A percentile compares a stretch with the other conserved stretches of the same genome.
Evolutionary conservation across 495 filamentous ascomycete species (phyloP).

Genomic region (Parathielavia hyrcaniae): DNA sequence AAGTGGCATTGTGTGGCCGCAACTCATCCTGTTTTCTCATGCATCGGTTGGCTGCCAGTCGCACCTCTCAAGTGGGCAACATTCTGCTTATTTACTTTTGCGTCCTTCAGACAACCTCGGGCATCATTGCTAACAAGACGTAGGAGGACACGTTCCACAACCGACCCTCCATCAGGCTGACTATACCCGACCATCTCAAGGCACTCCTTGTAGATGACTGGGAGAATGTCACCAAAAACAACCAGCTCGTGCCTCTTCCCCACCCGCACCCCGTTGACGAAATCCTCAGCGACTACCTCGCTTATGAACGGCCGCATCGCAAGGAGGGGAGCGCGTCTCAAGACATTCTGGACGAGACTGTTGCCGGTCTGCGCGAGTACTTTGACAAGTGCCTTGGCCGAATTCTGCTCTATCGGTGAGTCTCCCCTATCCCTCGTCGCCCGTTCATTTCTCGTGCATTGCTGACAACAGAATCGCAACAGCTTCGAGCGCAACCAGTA

Average conservation of each 20-base stretch:
- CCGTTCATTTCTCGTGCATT: not conserved
- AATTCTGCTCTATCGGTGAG: constrained; percentile 75
- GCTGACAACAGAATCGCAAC: not conserved
- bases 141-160: constrained; percentile 82
- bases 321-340: constrained; percentile 57
- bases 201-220: constrained; percentile 92
- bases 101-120: not conserved
- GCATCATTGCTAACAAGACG: constrained; percentile 23
- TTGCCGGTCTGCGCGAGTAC: constrained; percentile 79
- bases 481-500: constrained; percentile 85
- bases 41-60: not conserved
- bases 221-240: constrained; percentile 96
- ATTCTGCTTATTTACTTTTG: not conserved
- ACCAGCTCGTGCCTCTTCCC: constrained; percentile 77
- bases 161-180: constrained; percentile 73
- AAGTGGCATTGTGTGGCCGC: not conserved
- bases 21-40: not conserved
- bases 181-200: constrained; percentile 79
- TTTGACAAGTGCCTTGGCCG: constrained; percentile 82
- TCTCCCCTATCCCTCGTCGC: not conserved
- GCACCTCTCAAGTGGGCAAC: not conserved
- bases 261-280: constrained; percentile 63
- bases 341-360: constrained; percentile 83
- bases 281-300: constrained; percentile 73
- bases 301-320: constrained; percentile 62